Percentiles rank a stretch among this genome's conserved stretches.
These are phyloP conservation scores for Macrophomina pseudophaseolina DNA, from an alignment of 2,329 filamentous ascomycete genomes.

Conservation along the genomic window DNA sequence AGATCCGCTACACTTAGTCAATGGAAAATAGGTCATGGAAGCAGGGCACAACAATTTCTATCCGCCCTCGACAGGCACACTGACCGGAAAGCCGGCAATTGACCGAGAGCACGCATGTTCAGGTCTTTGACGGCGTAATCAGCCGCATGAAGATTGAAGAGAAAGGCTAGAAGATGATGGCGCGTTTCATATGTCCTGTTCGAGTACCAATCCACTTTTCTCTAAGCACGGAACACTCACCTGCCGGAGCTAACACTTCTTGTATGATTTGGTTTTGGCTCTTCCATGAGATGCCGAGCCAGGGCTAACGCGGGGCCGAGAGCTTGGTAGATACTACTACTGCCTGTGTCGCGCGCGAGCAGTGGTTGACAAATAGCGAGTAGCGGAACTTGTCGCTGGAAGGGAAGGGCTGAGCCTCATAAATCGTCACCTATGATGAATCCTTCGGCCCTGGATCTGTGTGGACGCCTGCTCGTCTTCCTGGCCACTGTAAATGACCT, in stretches of 20 bases:
- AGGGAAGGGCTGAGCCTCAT: background rate
- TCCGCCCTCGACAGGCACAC: too few species aligned
- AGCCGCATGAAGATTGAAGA: background rate
- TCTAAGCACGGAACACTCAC: background rate
- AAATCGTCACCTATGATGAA: background rate
- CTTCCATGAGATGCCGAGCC: background rate
- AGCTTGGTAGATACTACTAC: background rate
- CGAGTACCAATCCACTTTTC: background rate
- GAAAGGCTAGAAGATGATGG: background rate
- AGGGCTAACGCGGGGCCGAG: background rate
- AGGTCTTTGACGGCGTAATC: background rate
- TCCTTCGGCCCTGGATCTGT: background rate
- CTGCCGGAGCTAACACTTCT: background rate
- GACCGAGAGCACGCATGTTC: too few species aligned
- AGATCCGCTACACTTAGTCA: too few species aligned
- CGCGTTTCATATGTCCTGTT: conserved; percentile 1
- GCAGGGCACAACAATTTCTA: too few species aligned
- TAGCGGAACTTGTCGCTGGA: background rate
- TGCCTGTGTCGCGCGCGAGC: background rate
- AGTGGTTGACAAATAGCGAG: background rate
- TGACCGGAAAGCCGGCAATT: too few species aligned
- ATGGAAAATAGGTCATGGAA: too few species aligned
- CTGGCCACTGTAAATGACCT: background rate
- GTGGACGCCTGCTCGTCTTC: background rate
- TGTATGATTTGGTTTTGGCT: background rate